Base-by-base conservation (phyloP, 371 early-diverging fungal species). In the Phascolomyces articulosus region DNA sequence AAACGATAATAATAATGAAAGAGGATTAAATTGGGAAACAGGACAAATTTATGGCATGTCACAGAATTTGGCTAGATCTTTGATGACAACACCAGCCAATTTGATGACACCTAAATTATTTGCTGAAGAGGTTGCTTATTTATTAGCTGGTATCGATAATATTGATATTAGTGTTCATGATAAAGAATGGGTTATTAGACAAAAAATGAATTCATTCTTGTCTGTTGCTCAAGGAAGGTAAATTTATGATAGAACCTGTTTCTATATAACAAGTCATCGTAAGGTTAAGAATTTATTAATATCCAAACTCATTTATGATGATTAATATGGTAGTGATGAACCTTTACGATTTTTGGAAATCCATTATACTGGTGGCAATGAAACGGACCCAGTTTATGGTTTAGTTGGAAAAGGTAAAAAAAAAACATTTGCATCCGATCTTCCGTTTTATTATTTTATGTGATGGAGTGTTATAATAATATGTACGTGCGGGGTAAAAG, bases 61-160 rank as follows among this genome's bases (percentile, higher is more conserved):
- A 2, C 99, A 99, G 79, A 98, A 98, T 80, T 78, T 93, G 60
- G 96, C 98, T 3, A 89, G 99, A 58, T 91, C 86, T 69, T 80
- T 96, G 60, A 92, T 90, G 85, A 96, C 96, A 65, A 91, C 96
- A 4, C 99, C 99, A 11, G 93, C 95, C 29, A 99, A 98, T 82
- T 72, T 90, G 58, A 90, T 98, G 94, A 99, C 98, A 13, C 99
- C 99, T 34, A 90, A 90, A 20, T 62, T 89, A 18, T 98, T 99
- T 74, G 75, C 88, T 3, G 83, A 90, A 23, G 84, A 86, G 41
- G 87, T 91, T 18, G 75, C 76, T 3, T 73, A 86, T 24, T 70
- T 89, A 3, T 70, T 96, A 40, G 80, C 83, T 9, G 77, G 71
- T 0, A 60, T 85, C 20, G 74, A 82, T 13, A 87, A 90, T 55